Percentiles rank a stretch among this genome's conserved stretches.
Conservation (phyloP, 306 rosid genomes). For the Citrullus amarus region DNA sequence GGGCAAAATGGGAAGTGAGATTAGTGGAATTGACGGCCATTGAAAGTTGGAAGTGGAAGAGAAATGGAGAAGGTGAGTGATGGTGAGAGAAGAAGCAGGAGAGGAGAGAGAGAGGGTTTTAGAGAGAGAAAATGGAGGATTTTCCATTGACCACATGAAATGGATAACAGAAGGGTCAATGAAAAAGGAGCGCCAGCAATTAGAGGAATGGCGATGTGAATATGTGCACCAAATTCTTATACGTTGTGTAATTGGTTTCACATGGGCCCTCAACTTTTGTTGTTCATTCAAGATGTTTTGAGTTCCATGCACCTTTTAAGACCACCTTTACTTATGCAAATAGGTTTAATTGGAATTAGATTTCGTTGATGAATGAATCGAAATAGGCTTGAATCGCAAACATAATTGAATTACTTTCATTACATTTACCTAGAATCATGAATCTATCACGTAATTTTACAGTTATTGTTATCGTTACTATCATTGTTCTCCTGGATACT, state of each 20-base stretch:
- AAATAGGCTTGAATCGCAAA: no score
- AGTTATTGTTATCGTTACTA: no score
- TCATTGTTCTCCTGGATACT: no score
- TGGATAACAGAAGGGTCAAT: background rate
- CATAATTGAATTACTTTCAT: no score
- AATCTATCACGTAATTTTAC: no score
- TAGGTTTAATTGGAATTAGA: no score
- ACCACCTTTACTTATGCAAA: no score
- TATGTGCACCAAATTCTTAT: background rate
- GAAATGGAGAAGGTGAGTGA: background rate
- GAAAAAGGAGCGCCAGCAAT: background rate
- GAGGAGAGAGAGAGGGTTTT: conserved; percentile 1
- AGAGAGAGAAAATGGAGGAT: background rate
- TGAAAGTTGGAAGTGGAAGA: background rate
- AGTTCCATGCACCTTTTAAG: no score
- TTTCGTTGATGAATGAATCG: no score
- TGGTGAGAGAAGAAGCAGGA: background rate
- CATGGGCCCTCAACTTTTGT: background rate
- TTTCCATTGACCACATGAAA: background rate
- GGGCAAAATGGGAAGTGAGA: conserved; percentile 9
- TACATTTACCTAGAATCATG: no score
- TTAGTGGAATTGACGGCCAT: conserved; percentile 8
- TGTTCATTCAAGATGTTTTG: background rate
- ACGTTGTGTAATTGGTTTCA: background rate
- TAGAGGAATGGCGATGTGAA: background rate